Evolutionary conservation across 768 basidiomycete genomes (phyloP).

Genomic region (Termitomyces titanicus): DNA sequence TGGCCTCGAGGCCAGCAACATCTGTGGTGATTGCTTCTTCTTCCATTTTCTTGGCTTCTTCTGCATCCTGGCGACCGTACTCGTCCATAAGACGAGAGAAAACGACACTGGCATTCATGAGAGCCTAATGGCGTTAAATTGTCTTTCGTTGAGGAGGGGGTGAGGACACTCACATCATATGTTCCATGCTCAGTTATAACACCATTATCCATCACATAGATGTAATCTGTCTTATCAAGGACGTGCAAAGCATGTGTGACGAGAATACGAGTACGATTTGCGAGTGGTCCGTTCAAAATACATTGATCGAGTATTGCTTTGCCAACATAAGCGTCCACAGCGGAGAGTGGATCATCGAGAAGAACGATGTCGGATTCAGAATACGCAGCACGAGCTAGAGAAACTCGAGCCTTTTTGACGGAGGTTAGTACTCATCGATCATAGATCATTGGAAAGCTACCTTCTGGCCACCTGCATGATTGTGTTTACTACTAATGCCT

Average conservation of each 20-base stretch:
- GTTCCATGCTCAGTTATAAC: conserved; percentile 60
- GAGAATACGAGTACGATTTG: conserved; percentile 52
- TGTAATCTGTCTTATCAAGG: conserved; percentile 54
- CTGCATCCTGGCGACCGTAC: conserved; percentile 39
- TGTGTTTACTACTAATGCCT: neutral
- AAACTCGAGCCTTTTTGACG: conserved; percentile 56
- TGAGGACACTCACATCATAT: conserved; percentile 35
- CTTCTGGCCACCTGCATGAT: conserved; percentile 33
- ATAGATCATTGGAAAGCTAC: conserved; percentile 14
- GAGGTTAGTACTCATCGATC: neutral
- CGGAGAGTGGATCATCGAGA: conserved; percentile 78
- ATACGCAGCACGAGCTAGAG: conserved; percentile 77
- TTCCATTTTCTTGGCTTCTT: conserved; percentile 19
- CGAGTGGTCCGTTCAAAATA: conserved; percentile 48
- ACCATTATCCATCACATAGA: conserved; percentile 60
- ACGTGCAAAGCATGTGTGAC: conserved; percentile 61
- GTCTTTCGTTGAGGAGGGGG: neutral
- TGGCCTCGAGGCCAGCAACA: conserved; percentile 8
- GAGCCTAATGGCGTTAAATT: conserved; percentile 28
- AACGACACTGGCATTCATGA: conserved; percentile 37
- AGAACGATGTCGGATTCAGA: conserved; percentile 69
- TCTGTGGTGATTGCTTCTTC: neutral
- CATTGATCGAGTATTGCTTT: conserved; percentile 62
- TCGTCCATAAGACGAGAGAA: conserved; percentile 55
- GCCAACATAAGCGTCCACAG: conserved; percentile 76